Conservation (phyloP, 305 asterid species). For the Striga hermonthica region DNA sequence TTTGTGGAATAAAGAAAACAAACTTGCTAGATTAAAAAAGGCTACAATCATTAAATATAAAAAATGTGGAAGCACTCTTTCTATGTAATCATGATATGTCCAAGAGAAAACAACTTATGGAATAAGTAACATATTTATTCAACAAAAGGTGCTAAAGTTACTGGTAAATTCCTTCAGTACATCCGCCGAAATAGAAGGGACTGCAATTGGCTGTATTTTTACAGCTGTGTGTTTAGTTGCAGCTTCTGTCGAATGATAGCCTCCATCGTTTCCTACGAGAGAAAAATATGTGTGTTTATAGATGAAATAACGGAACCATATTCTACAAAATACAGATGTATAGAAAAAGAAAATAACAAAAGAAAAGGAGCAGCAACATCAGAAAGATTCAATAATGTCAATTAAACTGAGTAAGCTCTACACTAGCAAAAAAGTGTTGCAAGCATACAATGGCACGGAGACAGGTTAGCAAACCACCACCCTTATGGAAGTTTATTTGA, state of each 20-base stretch:
- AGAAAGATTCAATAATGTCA: conserved; percentile 11
- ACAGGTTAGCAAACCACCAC: not conserved
- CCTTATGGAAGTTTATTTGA: conserved; percentile 7
- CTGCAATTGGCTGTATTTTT: conserved; percentile 52
- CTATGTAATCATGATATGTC: not conserved
- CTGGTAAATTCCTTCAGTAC: conserved; percentile 42
- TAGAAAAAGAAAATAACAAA: not conserved
- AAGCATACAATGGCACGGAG: conserved; percentile 18
- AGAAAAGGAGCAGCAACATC: conserved; percentile 1
- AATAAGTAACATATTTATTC: not conserved
- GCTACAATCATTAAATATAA: not conserved
- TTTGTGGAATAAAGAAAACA: not conserved
- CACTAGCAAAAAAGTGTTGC: not conserved
- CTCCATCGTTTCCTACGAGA: conserved; percentile 50
- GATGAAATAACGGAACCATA: conserved; percentile 10
- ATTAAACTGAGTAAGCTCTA: conserved; percentile 15
- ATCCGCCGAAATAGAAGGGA: conserved; percentile 43
- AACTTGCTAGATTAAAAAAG: not conserved
- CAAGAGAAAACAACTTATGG: not conserved
- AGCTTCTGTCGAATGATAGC: conserved; percentile 47
- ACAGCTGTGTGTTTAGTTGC: conserved; percentile 48
- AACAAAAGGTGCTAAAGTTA: conserved; percentile 37
- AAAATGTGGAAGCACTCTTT: not conserved
- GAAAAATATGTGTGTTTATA: conserved; percentile 22
- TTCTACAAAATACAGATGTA: not conserved